Evolutionary conservation across 441 rosid species (phyloP), one percentile per base, ranked within the genome.

Genomic region (Hura crepitans): DNA sequence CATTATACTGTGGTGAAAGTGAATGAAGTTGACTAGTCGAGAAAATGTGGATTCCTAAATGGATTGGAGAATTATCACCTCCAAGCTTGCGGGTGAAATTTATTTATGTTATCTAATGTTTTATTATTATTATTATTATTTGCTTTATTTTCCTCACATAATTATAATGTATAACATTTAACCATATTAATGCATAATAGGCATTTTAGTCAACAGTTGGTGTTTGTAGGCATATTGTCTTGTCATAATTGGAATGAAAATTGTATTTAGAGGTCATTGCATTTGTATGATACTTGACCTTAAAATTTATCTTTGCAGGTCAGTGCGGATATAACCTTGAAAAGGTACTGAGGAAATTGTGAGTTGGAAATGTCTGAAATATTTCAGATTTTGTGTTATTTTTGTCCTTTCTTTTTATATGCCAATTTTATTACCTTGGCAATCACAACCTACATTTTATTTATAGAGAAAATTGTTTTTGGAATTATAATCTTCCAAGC

Each of bases 271-370:
- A 43, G 39, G 3, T 47, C 53, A 8, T 46, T 54, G 47, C 53
- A 46, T 30, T 67, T 66, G 47, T 54, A 68, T 59, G 31, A 69
- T 23, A 23, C 43, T 43, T 76, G 74, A 78, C 70, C 57, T 76
- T 71, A 47, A 69, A 56, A 46, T 66, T 54, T 37, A 73, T 66
- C 25, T 61, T 76, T 82, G 82, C 87, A 91, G 96, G 95, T 82
- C 90, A 89, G 72, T 93, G 89, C 70, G 87, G 92, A 14, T 84
- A 89, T 76, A 70, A 88, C 76, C 81, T 87, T 61, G 89, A 83
- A 57, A 88, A 83, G 98, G 98, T 93, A 86, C 49, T 45, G 10
- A 62, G 66, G 61, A 73, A 62, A 58, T 69, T 76, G 11, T 59
- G 33, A 22, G 75, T 60, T 65, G 57, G 66, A 22, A 62, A 65